Evolutionary conservation across 1,139 yeast species (phyloP), one percentile per base, ranked within the genome.

Genomic region (Hyphopichia wangnamkhiaoensis): DNA sequence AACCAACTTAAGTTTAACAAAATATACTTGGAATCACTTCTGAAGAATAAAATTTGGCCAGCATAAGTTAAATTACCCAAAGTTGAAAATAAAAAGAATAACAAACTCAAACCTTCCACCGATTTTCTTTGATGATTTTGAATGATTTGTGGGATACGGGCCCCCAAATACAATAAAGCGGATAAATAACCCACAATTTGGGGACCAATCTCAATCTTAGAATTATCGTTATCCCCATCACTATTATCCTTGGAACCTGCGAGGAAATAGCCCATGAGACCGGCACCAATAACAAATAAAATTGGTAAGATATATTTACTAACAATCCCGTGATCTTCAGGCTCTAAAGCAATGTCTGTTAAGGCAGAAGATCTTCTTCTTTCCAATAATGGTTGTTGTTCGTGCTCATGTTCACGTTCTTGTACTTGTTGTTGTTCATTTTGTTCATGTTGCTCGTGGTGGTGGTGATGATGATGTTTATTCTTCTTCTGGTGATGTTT

Each of bases 51-150:
- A 41, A 86, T 86, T 54, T 86, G 91, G 37, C 81, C 79, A 17
- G 91, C 88, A 55, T 85, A 87, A 3, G 93, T 82, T 47, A 84
- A 56, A 58, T 87, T 86, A 19, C 94, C 95, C 50, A 84, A 64
- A 14, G 87, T 77, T 31, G 93, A 84, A 48, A 86, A 80, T 44
- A 86, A 63, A 64, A 86, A 85, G 62, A 86, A 86, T 39, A 86
- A 71, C 47, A 86, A 70, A 46, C 90, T 82, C 42, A 86, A 74
- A 1, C 95, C 95, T 45, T 80, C 77, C 29, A 85, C 89, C 10
- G 91, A 83, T 49, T 80, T 78, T 46, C 89, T 72, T 41, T 63
- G 58, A 59, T 84, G 76, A 60, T 86, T 86, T 56, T 82, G 89
- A 44, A 81, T 61, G 43, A 86, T 86, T 60, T 86, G 95, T 1